Evolutionary conservation across 108 stramenopile genomes (phyloP), one percentile per base, ranked within the genome.

Genomic region (Chaetoceros tenuissimus): DNA sequence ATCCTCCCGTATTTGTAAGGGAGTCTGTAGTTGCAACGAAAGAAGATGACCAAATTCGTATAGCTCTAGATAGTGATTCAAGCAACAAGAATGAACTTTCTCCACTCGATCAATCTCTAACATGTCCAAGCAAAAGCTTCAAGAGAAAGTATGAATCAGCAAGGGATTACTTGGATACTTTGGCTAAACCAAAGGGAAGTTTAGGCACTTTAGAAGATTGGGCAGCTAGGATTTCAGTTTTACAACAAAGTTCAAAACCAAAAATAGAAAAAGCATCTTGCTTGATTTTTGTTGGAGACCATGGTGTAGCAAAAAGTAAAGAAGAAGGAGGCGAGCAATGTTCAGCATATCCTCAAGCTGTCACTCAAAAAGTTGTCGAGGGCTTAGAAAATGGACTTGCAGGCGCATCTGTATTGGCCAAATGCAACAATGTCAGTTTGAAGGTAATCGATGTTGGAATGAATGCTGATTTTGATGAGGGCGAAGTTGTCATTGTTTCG

Each of bases 121-220:
- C n/a, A n/a, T n/a, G n/a, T n/a, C n/a, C n/a, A 13, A 28, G 23
- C 17, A 17, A 13, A 18, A 62, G 40, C 19, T 66, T 66, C 27
- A 24, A 50, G 28, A 59, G 62, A 26, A 51, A 80, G 48, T 71
- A 80, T 66, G 21, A 85, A 23, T 74, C 75, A 24, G 79, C 67
- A 13, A 74, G 59, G 2, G 48, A 8, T 0, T 84, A 86, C 44
- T 19, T 92, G 1, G 90, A 87, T 48, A 49, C 59, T 0, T 54
- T 87, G 22, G 90, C 90, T 55, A 92, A 92, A 57, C 90, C 90
- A 24, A 64, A 78, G 20, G 90, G 90, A 1, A 81, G 82, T 0
- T 60, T 92, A 2, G 90, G 90, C 8, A 63, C 72, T 3, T 46
- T 92, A 16, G 90, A 92, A 67, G 81, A 76, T 16, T 83, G 78